Evolutionary conservation across 2,329 filamentous ascomycete genomes (phyloP).

Genomic region (Penicillium sp.): DNA sequence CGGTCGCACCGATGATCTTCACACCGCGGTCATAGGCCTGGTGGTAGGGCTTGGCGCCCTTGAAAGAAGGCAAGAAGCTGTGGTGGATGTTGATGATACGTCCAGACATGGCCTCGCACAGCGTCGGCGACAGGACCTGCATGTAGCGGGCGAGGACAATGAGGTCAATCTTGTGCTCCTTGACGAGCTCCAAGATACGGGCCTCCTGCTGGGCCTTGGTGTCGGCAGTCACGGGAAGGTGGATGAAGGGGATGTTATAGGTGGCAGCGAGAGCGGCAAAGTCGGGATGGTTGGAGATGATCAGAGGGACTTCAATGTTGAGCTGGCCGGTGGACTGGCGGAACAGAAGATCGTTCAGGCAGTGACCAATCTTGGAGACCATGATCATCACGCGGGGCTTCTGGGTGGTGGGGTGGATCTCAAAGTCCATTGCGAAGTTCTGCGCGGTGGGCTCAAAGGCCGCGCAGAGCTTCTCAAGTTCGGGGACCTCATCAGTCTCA

Average conservation of each 20-base stretch:
- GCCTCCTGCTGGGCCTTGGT: conserved; percentile 76
- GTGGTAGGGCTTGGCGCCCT: conserved; percentile 86
- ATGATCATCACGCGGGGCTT: conserved; percentile 82
- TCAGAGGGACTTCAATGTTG: conserved; percentile 73
- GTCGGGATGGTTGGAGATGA: conserved; percentile 82
- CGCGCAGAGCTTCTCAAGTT: conserved; percentile 56
- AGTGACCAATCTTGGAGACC: conserved; percentile 88
- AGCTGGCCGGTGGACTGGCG: conserved; percentile 74
- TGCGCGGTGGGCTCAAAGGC: conserved; percentile 65
- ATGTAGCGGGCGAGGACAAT: conserved; percentile 84
- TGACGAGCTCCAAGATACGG: conserved; percentile 71
- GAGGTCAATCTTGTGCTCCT: conserved; percentile 71
- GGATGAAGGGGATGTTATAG: conserved; percentile 78
- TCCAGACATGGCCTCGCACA: conserved; percentile 79
- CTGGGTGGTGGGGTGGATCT: conserved; percentile 67
- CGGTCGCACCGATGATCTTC: conserved; percentile 85
- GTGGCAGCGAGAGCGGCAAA: conserved; percentile 69
- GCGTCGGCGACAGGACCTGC: conserved; percentile 76
- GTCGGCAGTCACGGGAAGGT: conserved; percentile 77
- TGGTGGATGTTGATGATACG: conserved; percentile 94
- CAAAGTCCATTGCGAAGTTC: conserved; percentile 70
- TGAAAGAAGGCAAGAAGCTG: conserved; percentile 83
- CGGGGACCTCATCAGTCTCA: conserved; percentile 17
- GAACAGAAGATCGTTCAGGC: conserved; percentile 82
- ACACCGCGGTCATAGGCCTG: conserved; percentile 84